A percentile compares a stretch with the other conserved stretches of the same genome.
Conservation (phyloP, 345 rosid genomes). For the Cardamine occulta region DNA sequence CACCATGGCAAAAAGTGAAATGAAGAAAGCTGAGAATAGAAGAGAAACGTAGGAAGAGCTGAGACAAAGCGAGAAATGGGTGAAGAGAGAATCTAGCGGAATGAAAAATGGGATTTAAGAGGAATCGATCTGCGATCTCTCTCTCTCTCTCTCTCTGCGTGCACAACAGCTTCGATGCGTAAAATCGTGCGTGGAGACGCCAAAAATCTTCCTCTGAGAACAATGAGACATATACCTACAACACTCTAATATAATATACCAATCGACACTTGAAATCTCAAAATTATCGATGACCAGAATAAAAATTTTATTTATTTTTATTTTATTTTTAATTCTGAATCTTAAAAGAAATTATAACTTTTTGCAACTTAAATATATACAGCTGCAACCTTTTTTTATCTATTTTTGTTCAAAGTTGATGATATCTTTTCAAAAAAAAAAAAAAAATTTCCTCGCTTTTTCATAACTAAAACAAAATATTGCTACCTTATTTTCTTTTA, state of each 20-base stretch:
- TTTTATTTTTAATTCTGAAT: no score
- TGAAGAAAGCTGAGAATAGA: background rate
- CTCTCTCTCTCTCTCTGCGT: conserved; percentile 41
- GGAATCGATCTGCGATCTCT: conserved; percentile 41
- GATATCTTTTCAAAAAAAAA: background rate
- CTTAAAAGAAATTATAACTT: no score
- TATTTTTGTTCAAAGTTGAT: background rate
- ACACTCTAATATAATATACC: background rate
- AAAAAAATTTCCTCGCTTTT: background rate
- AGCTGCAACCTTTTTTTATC: conserved; percentile 13
- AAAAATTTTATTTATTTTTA: no score
- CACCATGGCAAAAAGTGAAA: conserved; percentile 41
- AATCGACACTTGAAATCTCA: conserved; percentile 26
- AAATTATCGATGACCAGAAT: no score
- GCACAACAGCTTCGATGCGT: conserved; percentile 38
- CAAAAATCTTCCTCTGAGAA: conserved; percentile 27
- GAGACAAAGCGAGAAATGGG: conserved; percentile 33
- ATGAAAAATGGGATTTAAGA: conserved; percentile 27
- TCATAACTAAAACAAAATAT: background rate
- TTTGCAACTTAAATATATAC: background rate
- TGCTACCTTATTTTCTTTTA: background rate
- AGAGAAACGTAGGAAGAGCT: background rate
- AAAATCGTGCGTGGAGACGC: conserved; percentile 44
- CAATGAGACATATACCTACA: conserved; percentile 6
- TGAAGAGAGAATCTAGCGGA: conserved; percentile 48